These are phyloP conservation scores for Hypoxylon sp. DNA, from an alignment of 2,329 filamentous ascomycete genomes.

Conservation along the genomic window DNA sequence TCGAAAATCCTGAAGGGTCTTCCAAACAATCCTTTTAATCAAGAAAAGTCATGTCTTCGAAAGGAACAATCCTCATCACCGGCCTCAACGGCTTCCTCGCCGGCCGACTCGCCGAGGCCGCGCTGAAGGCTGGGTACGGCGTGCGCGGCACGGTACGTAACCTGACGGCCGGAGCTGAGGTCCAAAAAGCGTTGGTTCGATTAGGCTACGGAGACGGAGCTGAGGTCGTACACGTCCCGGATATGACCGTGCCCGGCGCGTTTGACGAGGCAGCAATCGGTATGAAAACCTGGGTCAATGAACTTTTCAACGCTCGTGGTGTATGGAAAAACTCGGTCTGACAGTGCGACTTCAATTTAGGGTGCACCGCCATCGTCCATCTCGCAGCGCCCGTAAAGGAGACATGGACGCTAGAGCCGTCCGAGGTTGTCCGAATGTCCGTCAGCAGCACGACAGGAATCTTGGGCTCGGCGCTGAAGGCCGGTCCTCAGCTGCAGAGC, in stretches of 20 bases:
- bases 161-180: constrained; percentile 42
- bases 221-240: constrained; percentile 46
- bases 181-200: constrained; percentile 39
- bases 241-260: constrained; percentile 40
- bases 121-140: constrained; percentile 43
- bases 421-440: constrained; percentile 43
- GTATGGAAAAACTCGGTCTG: not conserved
- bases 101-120: constrained; percentile 45
- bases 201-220: constrained; percentile 41
- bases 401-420: constrained; percentile 39
- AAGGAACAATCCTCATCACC: constrained; percentile 45
- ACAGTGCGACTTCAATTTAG: constrained; percentile 30
- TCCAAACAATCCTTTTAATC: not conserved
- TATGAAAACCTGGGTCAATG: constrained; percentile 22
- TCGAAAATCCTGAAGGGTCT: constrained; percentile 4
- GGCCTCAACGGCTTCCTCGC: constrained; percentile 50
- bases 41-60: constrained; percentile 19
- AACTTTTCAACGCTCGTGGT: constrained; percentile 1
- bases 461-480: constrained; percentile 41
- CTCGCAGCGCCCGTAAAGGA: constrained; percentile 45
- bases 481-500: constrained; percentile 39
- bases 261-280: constrained; percentile 44
- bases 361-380: constrained; percentile 47
- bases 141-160: constrained; percentile 49
- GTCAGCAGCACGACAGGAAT: constrained; percentile 41